These are phyloP conservation scores for Ophioceras dolichostomum DNA, from an alignment of 2,329 filamentous ascomycete genomes.

Conservation along the genomic window DNA sequence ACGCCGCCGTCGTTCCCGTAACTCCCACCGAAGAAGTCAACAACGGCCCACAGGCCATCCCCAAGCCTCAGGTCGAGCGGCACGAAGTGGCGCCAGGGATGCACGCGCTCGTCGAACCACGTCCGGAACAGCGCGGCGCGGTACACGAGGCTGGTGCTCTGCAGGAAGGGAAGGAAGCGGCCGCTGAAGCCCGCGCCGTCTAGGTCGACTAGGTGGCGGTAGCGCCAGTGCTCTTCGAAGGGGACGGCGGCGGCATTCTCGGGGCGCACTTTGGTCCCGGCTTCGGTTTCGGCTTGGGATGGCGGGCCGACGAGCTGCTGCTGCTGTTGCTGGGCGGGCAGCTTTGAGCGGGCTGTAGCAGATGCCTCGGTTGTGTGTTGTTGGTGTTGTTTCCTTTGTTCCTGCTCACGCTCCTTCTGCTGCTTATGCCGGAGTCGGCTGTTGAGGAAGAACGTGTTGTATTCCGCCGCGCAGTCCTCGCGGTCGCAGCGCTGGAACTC, in stretches of 20 bases:
- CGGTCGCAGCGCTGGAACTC: conserved; percentile 19
- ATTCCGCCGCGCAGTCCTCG: conserved; percentile 18
- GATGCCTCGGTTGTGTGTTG: too few species aligned
- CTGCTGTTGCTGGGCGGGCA: neutral
- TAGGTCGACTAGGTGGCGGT: conserved; percentile 46
- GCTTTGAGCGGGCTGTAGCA: too few species aligned
- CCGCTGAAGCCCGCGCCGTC: conserved; percentile 42
- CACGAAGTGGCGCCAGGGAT: conserved; percentile 52
- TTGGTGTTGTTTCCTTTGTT: too few species aligned
- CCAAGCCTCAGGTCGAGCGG: conserved; percentile 37
- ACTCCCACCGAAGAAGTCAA: conserved; percentile 17
- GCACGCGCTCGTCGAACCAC: conserved; percentile 51
- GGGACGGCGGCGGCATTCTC: conserved; percentile 9
- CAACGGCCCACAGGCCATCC: conserved; percentile 8
- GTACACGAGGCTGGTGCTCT: conserved; percentile 38
- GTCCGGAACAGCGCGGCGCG: conserved; percentile 50
- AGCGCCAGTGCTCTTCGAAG: conserved; percentile 23
- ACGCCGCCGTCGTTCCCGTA: conserved; percentile 4
- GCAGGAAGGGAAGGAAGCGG: conserved; percentile 37
- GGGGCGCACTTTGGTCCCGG: too few species aligned
- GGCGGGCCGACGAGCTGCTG: neutral
- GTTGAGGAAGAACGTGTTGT: conserved; percentile 20
- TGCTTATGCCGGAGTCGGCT: too few species aligned
- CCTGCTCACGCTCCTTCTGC: too few species aligned
- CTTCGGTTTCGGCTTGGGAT: too few species aligned